Conservation (phyloP, 257 asterid genomes). For the Capsicum pubescens region DNA sequence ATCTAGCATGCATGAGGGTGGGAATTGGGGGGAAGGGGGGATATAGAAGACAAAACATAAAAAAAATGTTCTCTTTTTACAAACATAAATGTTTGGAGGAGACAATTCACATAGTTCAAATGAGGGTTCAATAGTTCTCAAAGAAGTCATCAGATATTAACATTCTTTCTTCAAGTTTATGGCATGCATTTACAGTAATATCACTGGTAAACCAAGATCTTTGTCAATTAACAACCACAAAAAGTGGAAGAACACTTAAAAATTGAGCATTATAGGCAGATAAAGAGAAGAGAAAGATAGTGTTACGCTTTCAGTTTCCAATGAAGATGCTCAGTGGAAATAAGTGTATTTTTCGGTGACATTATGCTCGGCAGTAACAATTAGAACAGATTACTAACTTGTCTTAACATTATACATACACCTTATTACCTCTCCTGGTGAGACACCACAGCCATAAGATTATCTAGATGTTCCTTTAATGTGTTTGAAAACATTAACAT, state of each 20-base stretch:
- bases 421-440: neutral
- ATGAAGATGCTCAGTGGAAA: neutral
- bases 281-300: neutral
- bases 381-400: neutral
- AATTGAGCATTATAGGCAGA: neutral
- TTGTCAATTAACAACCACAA: neutral
- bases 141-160: neutral
- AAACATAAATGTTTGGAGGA: neutral
- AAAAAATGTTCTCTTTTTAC: neutral
- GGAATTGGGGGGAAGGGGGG: no score
- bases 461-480: neutral
- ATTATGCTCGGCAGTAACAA: neutral
- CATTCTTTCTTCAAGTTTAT: neutral
- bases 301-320: neutral
- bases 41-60: neutral
- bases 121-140: neutral
- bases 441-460: neutral
- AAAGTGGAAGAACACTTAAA: neutral
- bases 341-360: neutral
- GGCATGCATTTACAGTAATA: constrained; percentile 3
- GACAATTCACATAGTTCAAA: neutral
- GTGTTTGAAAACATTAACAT: neutral
- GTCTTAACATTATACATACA: neutral
- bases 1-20: neutral
- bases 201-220: neutral